Evolutionary conservation across 1,284 basidiomycete genomes (phyloP), one percentile per base, ranked within the genome.

Genomic region (Ustilago curta): DNA sequence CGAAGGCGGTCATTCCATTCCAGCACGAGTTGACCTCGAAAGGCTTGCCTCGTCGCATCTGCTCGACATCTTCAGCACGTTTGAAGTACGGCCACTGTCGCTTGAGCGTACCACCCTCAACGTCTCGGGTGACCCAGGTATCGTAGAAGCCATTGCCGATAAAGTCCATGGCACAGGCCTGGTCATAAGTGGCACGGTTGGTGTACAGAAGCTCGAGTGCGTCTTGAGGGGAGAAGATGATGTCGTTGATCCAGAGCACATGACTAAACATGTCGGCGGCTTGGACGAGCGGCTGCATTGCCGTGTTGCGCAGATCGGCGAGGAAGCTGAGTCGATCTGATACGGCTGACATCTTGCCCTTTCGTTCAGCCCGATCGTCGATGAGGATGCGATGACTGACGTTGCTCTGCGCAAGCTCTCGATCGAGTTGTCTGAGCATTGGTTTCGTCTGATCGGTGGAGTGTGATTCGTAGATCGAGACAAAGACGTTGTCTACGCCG

Each of bases 401-500:
- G 43, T 76, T 61, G 37, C 67, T 58, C 3, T 59, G 50, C 6
- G 35, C 74, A 12, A 89, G 83, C 18, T 81, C 77, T 0, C 42
- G 54, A 27, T 86, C 83, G 47, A 88, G 85, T 4, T 80, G 74
- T 47, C 79, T 70, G 2, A 89, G 86, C 51, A 88, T 82, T 5
- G 80, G 69, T 8, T 87, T 85, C 1, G 88, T 87, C 2, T 70
- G 69, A 75, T 90, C 89, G 35, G 64, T 49, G 35, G 88, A 89
- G 73, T 88, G 86, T 55, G 87, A 88, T 79, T 90, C 89, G 74
- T 89, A 86, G 56, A 90, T 85, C n/a, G 89, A 89, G 6, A 90
- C 85, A 70, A 87, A 90, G 18, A 88, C 87, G 52, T 89, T 88
- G 48, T 87, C 85, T 3, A 83, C 69, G 9, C 89, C 89, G 37